A percentile compares a stretch with the other conserved stretches of the same genome.
Conservation (phyloP, 192 early-diverging fungal genomes). For the Backusella luteola region DNA sequence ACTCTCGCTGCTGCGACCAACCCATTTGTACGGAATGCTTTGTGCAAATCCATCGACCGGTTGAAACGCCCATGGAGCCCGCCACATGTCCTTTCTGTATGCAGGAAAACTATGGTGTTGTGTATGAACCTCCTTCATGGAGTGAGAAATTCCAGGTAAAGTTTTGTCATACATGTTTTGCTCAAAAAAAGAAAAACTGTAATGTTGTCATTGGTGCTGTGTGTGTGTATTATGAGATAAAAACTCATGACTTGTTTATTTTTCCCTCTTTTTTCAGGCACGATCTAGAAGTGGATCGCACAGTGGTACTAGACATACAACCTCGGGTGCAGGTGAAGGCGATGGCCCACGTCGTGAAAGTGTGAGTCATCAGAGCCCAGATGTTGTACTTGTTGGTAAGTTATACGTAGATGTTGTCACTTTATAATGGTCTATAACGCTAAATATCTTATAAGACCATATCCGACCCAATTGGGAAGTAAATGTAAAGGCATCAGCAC, state of each 20-base stretch:
- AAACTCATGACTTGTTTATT: neutral
- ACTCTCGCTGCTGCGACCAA: slow-evolving; percentile 90
- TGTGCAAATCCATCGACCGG: slow-evolving; percentile 90
- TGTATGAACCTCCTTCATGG: slow-evolving; percentile 49
- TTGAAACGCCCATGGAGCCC: slow-evolving; percentile 61
- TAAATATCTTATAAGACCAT: slow-evolving; percentile 47
- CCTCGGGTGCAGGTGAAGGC: slow-evolving; percentile 21
- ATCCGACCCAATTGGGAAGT: slow-evolving; percentile 68
- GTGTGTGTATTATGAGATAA: too few species aligned
- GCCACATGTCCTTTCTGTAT: slow-evolving; percentile 89
- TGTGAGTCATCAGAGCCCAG: slow-evolving; percentile 53
- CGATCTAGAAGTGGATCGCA: slow-evolving; percentile 12
- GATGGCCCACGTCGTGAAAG: slow-evolving; percentile 42
- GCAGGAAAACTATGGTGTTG: slow-evolving; percentile 78
- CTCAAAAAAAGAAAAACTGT: neutral
- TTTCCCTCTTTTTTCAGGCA: neutral
- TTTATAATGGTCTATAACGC: too few species aligned
- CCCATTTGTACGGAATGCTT: slow-evolving; percentile 98
- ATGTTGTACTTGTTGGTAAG: slow-evolving; percentile 68
- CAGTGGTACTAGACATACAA: slow-evolving; percentile 31
- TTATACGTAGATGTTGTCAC: too few species aligned
- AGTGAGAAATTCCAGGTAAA: slow-evolving; percentile 18
- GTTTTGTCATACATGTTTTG: neutral
- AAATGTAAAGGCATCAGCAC: slow-evolving; percentile 16
- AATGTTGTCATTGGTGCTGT: neutral